Evolutionary conservation across 805 yeast species (phyloP).

Genomic region (Zygosaccharomyces kombuchaensis): DNA sequence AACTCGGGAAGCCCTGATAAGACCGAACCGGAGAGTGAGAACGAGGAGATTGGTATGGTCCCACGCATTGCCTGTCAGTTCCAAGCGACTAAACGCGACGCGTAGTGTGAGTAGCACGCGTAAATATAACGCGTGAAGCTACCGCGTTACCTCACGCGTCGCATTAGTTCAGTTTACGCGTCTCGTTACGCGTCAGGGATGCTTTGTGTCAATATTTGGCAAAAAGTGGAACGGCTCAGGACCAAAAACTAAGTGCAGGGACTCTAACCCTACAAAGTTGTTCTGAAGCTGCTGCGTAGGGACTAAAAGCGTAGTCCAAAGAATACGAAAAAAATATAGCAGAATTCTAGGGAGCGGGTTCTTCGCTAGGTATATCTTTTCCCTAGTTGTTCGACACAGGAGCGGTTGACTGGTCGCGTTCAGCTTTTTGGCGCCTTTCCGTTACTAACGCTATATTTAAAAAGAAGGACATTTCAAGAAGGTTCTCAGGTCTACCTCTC

Average conservation of each 20-base stretch:
- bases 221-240: neutral
- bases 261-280: constrained; percentile 1
- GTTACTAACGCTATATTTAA: constrained; percentile 3
- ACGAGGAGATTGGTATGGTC: too few species aligned
- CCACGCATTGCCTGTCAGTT: neutral
- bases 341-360: neutral
- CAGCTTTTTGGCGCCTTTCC: constrained; percentile 6
- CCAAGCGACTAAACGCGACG: neutral
- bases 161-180: constrained; percentile 2
- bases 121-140: constrained; percentile 3
- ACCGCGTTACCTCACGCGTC: neutral
- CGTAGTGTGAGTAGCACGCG: too few species aligned
- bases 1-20: too few species aligned
- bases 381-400: constrained; percentile 2
- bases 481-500: neutral
- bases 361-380: constrained; percentile 3
- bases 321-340: neutral
- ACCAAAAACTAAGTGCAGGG: neutral
- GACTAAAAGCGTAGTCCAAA: constrained; percentile 4
- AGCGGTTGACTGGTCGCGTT: constrained; percentile 5
- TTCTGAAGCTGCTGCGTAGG: neutral
- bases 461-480: neutral
- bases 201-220: constrained; percentile 11
- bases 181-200: neutral
- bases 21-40: too few species aligned